Evolutionary conservation across 2,329 filamentous ascomycete genomes (phyloP), one percentile per base, ranked within the genome.

Genomic region (Periconia sp.): DNA sequence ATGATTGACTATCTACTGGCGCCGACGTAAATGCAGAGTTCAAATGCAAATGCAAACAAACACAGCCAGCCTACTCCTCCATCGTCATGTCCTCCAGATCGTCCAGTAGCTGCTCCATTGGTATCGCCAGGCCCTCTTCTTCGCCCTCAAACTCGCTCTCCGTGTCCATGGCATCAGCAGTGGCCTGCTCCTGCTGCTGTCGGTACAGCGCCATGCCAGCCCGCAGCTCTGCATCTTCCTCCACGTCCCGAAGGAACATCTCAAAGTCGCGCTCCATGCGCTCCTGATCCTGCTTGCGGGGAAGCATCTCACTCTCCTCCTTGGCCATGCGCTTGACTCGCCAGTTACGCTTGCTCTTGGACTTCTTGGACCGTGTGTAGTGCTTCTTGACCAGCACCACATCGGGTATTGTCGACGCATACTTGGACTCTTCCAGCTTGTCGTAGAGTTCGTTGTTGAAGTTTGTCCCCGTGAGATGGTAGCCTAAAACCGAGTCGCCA

Each of bases 341-440:
- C 94, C 94, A 99, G 78, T 89, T 89, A 44, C 63, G 56, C 57
- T 95, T 85, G 40, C 61, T 63, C 68, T 70, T 70, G 71, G 79
- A 81, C 77, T 84, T 81, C 82, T 92, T 95, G 73, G 88, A 87
- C 59, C 89, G 84, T 44, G 87, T 84, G 74, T 95, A 99, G 79
- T 89, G 86, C 73, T 99, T 99, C 90, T 95, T 97, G 69, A 99
- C 90, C 3, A 99, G 80, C 5, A 99, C 75, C 0, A 97, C 94
- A 62, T 99, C 94, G 0, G 94, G 94, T 42, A 99, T 88, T 3
- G 80, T 84, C 3, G 85, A 86, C 3, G 83, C 77, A 72, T 95
- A 92, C 36, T 86, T 84, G 68, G 84, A 84, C 39, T 86, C 90
- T 70, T 96, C 91, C 23, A 96, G 80, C 4, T 86, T 88, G 57